Evolutionary conservation across 352 stramenopile genomes (phyloP), one percentile per base, ranked within the genome.

Genomic region (Globisporangium paroecandrum): DNA sequence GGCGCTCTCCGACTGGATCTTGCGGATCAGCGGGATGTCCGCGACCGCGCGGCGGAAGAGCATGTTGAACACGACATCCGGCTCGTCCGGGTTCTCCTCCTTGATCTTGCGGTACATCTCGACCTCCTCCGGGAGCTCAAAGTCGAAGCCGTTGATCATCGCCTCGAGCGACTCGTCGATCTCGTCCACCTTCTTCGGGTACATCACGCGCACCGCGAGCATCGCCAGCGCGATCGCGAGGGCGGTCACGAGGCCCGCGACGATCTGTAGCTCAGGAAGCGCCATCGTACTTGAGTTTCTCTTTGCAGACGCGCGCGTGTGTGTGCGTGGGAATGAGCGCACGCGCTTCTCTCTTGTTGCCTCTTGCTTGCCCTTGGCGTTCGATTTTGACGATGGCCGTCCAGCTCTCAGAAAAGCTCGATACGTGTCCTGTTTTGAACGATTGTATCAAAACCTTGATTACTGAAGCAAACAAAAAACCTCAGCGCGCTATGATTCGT

Each of bases 71-170:
- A 82, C 79, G 62, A 80, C 82, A 55, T 93, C 86, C 61, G 70
- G 75, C 53, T 95, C 81, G 20, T 82, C 77, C 9, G 82, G 67
- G 64, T 90, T 73, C 70, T 93, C 83, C 41, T 81, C 79, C 58
- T 87, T 89, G 62, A 80, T 74, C 71, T 87, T 80, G 59, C 77
- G 87, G 76, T 93, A 95, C 69, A 83, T 68, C 59, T 92, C 87
- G 57, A 93, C 83, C 65, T 95, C 85, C 34, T 93, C 82, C 0
- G 87, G 87, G 60, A 95, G 70, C 59, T 85, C 77, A 76, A 95
- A 93, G 82, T 95, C 87, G 62, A 95, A 95, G 74, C 87, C 87
- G 70, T 95, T 95, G 79, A 95, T 93, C 83, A 95, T 95, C 58
- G 83, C 85, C 34, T 95, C 85, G 55, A 95, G 78, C 66, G 82